phyloP scores from a whole-genome alignment of 495 filamentous ascomycete species.

The Staphylotrichum tortipilum region DNA sequence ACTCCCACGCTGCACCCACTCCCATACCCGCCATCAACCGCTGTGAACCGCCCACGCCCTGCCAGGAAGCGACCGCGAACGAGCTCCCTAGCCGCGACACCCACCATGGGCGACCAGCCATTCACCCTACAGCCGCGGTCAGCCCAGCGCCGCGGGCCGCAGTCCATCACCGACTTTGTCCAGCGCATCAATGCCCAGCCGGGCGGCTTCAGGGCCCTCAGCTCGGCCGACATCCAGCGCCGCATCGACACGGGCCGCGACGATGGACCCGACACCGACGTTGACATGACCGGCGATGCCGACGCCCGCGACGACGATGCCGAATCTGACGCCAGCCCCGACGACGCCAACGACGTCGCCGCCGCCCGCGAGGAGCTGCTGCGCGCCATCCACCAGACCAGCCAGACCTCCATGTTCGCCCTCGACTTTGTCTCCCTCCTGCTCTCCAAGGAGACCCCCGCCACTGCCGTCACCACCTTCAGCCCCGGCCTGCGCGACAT shows the following conservation, averaged over 20 bases:
- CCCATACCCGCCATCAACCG: too few species aligned
- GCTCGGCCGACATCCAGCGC: slow-evolving; percentile 50
- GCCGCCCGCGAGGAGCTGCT: slow-evolving; percentile 46
- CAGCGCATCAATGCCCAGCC: slow-evolving; percentile 63
- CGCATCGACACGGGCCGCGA: slow-evolving; percentile 44
- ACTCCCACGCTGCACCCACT: too few species aligned
- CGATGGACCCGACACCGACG: slow-evolving; percentile 12
- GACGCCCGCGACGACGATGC: slow-evolving; percentile 28
- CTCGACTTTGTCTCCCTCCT: slow-evolving; percentile 82
- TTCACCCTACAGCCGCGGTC: slow-evolving; percentile 60
- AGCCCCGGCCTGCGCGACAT: slow-evolving; percentile 57
- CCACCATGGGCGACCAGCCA: slow-evolving; percentile 36
- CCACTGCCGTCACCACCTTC: slow-evolving; percentile 58
- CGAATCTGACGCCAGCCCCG: too few species aligned
- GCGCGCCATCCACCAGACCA: slow-evolving; percentile 40
- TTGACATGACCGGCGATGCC: slow-evolving; percentile 22
- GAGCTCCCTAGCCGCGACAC: background rate
- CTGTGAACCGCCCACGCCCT: background rate
- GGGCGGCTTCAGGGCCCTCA: slow-evolving; percentile 64
- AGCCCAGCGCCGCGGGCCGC: slow-evolving; percentile 44
- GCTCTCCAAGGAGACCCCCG: slow-evolving; percentile 65
- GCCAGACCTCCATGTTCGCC: slow-evolving; percentile 3
- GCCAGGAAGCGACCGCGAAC: background rate
- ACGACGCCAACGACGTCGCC: slow-evolving; percentile 31
- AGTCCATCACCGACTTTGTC: slow-evolving; percentile 61